phyloP scores from a whole-genome alignment of 2,329 filamentous ascomycete genomes.

The Epicoccum sorghinum region DNA sequence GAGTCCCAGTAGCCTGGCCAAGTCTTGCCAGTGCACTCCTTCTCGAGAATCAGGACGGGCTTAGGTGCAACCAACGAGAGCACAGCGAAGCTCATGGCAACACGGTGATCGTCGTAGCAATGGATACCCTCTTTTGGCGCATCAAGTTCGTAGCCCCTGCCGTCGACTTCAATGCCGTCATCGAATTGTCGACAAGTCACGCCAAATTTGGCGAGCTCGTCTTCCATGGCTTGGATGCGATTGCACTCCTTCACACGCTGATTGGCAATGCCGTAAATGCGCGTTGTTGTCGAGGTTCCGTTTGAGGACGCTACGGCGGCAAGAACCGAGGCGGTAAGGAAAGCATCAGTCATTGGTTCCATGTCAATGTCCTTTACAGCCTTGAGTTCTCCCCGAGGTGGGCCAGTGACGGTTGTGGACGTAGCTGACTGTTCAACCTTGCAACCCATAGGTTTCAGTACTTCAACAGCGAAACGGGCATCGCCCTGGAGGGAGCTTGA shows the following conservation, averaged over 20 bases:
- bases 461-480: constrained; percentile 89
- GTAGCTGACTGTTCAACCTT: constrained; percentile 80
- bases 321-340: constrained; percentile 91
- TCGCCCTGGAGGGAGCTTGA: constrained; percentile 92
- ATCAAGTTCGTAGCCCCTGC: constrained; percentile 58
- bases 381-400: constrained; percentile 73
- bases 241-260: constrained; percentile 99
- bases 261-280: constrained; percentile 93
- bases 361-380: constrained; percentile 87
- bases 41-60: constrained; percentile 80
- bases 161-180: constrained; percentile 84
- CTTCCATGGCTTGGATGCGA: constrained; percentile 92
- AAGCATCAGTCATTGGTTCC: constrained; percentile 99
- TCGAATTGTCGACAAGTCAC: constrained; percentile 86
- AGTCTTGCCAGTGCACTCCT: constrained; percentile 94
- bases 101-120: constrained; percentile 97
- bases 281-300: constrained; percentile 67
- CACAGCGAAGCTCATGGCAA: constrained; percentile 98
- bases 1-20: constrained; percentile 99
- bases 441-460: constrained; percentile 93
- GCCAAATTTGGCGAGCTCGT: constrained; percentile 91
- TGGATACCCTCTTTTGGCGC: constrained; percentile 69
- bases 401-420: constrained; percentile 92
- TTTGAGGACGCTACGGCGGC: constrained; percentile 84
- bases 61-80: constrained; percentile 74